Conservation (phyloP, 495 filamentous ascomycete species). For the Terfezia boudieri region DNA sequence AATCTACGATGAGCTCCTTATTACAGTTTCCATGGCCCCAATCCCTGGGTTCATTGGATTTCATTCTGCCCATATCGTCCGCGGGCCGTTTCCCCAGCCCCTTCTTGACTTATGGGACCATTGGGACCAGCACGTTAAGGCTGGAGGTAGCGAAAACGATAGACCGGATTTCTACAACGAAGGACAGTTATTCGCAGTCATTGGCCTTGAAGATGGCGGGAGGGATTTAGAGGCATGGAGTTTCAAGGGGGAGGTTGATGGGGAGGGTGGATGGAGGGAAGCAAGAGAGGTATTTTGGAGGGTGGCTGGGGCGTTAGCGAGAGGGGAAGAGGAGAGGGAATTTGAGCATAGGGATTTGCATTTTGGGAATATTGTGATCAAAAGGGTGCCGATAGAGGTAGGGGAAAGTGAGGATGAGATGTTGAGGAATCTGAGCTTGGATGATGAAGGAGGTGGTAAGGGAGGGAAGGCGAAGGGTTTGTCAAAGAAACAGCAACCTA, state of each 20-base stretch:
- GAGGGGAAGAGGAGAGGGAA: slow-evolving; percentile 8
- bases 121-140: slow-evolving; percentile 17
- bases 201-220: slow-evolving; percentile 16
- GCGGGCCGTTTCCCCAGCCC: slow-evolving; percentile 9
- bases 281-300: slow-evolving; percentile 16
- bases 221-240: slow-evolving; percentile 15
- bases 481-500: not conserved
- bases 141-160: slow-evolving; percentile 17
- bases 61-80: slow-evolving; percentile 8
- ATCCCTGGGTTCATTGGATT: slow-evolving; percentile 17
- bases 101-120: slow-evolving; percentile 6
- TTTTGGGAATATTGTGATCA: slow-evolving; percentile 18
- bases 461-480: not conserved
- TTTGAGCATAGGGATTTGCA: slow-evolving; percentile 19
- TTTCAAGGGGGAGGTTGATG: not conserved
- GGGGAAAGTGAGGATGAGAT: not conserved
- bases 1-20: slow-evolving; percentile 16
- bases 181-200: slow-evolving; percentile 12
- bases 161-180: slow-evolving; percentile 15
- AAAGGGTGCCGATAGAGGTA: not conserved
- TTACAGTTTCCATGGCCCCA: slow-evolving; percentile 11
- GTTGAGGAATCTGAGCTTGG: not conserved
- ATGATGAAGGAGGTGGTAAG: not conserved
- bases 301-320: slow-evolving; percentile 12
- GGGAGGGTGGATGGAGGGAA: slow-evolving; percentile 9